phyloP scores from a whole-genome alignment of 2,329 filamentous ascomycete genomes.

The Trichoderma pleuroti region DNA sequence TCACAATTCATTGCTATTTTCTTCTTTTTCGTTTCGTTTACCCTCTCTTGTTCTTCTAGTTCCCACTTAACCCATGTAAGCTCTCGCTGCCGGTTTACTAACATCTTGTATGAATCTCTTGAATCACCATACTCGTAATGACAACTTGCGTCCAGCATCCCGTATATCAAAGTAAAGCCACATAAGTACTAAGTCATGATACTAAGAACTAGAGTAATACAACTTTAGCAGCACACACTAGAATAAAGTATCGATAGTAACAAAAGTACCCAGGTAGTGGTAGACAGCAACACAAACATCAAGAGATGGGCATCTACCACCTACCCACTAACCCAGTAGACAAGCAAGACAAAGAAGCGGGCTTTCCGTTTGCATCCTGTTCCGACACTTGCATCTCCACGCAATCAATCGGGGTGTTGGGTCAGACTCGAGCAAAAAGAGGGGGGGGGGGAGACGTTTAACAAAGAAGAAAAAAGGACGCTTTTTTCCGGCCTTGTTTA shows the following conservation, averaged over 20 bases:
- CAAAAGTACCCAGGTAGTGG: neutral
- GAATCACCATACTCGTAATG: neutral
- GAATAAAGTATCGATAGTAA: neutral
- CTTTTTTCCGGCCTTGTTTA: neutral
- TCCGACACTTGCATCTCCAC: neutral
- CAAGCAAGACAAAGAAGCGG: neutral
- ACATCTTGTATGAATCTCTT: neutral
- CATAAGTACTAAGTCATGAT: too few relatives aligned
- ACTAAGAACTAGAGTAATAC: too few relatives aligned
- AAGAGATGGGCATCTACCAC: neutral
- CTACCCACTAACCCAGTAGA: neutral
- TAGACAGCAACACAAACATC: neutral
- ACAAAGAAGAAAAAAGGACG: neutral
- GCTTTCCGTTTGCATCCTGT: neutral
- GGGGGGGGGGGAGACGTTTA: neutral
- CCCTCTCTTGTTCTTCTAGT: neutral
- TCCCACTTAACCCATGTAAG: neutral
- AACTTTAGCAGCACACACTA: neutral
- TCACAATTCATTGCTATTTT: too few relatives aligned
- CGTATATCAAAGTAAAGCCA: too few relatives aligned
- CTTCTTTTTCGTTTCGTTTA: too few relatives aligned
- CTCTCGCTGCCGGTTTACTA: too few relatives aligned
- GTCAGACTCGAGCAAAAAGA: neutral
- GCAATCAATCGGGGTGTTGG: neutral
- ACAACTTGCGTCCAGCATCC: too few relatives aligned